phyloP scores from a whole-genome alignment of 352 stramenopile species.

The Phytophthora cactorum region DNA sequence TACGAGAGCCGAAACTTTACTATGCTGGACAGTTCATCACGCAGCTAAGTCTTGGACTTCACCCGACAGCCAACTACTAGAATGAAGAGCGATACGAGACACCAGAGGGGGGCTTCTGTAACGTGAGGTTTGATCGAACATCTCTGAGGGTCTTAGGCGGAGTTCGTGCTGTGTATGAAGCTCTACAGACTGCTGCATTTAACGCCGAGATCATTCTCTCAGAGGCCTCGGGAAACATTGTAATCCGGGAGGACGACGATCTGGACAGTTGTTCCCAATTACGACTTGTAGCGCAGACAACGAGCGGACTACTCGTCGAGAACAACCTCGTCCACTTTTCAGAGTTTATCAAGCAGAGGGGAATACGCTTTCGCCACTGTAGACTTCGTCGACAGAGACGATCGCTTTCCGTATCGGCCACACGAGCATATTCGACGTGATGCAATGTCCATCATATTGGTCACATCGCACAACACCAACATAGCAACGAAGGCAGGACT shows the following conservation, averaged over 20 bases:
- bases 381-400: too few relatives aligned
- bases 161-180: slow-evolving; percentile 30
- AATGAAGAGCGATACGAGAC: too few relatives aligned
- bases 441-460: too few relatives aligned
- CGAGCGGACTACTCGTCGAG: slow-evolving; percentile 22
- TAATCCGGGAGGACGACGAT: slow-evolving; percentile 40
- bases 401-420: too few relatives aligned
- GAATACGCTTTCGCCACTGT: neutral
- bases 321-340: slow-evolving; percentile 38
- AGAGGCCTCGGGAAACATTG: slow-evolving; percentile 34
- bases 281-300: slow-evolving; percentile 29
- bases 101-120: too few relatives aligned
- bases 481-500: too few relatives aligned
- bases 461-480: too few relatives aligned
- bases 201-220: slow-evolving; percentile 46
- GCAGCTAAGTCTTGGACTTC: slow-evolving; percentile 28
- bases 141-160: too few relatives aligned
- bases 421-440: too few relatives aligned
- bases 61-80: too few relatives aligned
- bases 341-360: slow-evolving; percentile 7
- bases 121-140: too few relatives aligned
- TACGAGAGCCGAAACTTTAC: slow-evolving; percentile 49
- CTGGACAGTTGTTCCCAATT: slow-evolving; percentile 32
- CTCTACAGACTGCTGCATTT: slow-evolving; percentile 24
- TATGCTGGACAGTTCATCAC: slow-evolving; percentile 42